These are phyloP conservation scores for Abelmoschus esculentus DNA, from an alignment of 345 rosid genomes.

Conservation along the genomic window DNA sequence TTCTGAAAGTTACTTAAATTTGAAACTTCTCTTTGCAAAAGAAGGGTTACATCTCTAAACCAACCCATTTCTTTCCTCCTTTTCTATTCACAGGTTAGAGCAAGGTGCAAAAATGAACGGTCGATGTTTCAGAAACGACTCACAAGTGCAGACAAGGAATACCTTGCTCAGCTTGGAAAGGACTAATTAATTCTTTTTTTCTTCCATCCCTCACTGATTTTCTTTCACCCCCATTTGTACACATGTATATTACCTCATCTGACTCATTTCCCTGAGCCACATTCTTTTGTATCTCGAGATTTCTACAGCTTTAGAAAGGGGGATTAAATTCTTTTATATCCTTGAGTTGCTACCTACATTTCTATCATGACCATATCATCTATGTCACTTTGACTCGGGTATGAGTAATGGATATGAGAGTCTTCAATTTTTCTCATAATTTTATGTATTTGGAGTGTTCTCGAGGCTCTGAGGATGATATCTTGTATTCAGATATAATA, in stretches of 20 bases:
- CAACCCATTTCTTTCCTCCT: background rate
- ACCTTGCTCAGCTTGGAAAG: conserved; percentile 26
- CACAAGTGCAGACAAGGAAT: conserved; percentile 52
- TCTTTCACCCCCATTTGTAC: conserved; percentile 15
- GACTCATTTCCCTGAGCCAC: conserved; percentile 19
- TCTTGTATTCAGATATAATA: too few species aligned
- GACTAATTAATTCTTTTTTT: background rate
- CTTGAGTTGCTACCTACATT: background rate
- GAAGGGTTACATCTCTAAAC: conserved; percentile 1
- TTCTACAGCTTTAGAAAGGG: conserved; percentile 1
- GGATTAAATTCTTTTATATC: background rate
- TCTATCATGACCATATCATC: background rate
- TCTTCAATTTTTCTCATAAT: too few species aligned
- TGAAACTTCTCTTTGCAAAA: background rate
- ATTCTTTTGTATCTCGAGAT: conserved; percentile 14
- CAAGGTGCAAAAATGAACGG: conserved; percentile 82
- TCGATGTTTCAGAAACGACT: conserved; percentile 66
- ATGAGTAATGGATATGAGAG: too few species aligned
- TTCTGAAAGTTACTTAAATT: background rate
- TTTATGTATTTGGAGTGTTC: too few species aligned
- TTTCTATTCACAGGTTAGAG: conserved; percentile 51
- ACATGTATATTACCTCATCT: conserved; percentile 12
- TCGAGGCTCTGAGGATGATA: too few species aligned
- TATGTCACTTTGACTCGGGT: too few species aligned
- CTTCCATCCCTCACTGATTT: background rate